These are phyloP conservation scores for Penicillium roqueforti DNA, from an alignment of 495 filamentous ascomycete genomes.

Conservation along the genomic window DNA sequence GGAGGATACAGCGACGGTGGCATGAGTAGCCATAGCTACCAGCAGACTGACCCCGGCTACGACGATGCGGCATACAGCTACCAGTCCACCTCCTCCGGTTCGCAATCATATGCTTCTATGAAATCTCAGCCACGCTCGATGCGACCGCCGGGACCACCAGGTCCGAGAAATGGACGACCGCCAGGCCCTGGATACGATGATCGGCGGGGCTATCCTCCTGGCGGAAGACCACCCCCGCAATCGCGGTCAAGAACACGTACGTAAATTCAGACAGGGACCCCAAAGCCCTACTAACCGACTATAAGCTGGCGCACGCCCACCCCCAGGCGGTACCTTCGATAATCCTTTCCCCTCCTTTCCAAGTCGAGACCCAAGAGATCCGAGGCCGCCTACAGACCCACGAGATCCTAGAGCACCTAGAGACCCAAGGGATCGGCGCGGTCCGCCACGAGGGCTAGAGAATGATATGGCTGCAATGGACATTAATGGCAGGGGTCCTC, in stretches of 20 bases:
- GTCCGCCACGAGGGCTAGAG: constrained; percentile 36
- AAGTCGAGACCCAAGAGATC: constrained; percentile 21
- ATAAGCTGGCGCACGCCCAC: constrained; percentile 28
- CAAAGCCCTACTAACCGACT: constrained; percentile 10
- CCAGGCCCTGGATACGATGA: constrained; percentile 26
- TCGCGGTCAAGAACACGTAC: constrained; percentile 35
- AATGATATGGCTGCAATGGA: constrained; percentile 57
- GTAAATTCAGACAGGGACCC: constrained; percentile 9
- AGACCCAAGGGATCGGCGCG: constrained; percentile 23
- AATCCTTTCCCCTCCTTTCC: constrained; percentile 67
- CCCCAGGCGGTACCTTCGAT: constrained; percentile 54
- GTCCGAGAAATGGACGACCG: constrained; percentile 43
- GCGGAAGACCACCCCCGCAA: constrained; percentile 23
- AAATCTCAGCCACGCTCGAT: constrained; percentile 34
- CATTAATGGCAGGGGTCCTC: constrained; percentile 40
- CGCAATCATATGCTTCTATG: constrained; percentile 44
- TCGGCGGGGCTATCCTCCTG: constrained; percentile 24
- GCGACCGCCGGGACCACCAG: constrained; percentile 46
- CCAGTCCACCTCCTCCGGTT: constrained; percentile 37
- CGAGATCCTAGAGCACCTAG: constrained; percentile 19
- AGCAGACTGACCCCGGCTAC: constrained; percentile 32
- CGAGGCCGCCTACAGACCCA: constrained; percentile 19
- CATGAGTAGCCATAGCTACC: constrained; percentile 9
- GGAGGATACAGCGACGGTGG: constrained; percentile 42
- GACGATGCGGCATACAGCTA: constrained; percentile 42